These are phyloP conservation scores for Ceriops tagal DNA, from an alignment of 345 rosid species.

Conservation along the genomic window DNA sequence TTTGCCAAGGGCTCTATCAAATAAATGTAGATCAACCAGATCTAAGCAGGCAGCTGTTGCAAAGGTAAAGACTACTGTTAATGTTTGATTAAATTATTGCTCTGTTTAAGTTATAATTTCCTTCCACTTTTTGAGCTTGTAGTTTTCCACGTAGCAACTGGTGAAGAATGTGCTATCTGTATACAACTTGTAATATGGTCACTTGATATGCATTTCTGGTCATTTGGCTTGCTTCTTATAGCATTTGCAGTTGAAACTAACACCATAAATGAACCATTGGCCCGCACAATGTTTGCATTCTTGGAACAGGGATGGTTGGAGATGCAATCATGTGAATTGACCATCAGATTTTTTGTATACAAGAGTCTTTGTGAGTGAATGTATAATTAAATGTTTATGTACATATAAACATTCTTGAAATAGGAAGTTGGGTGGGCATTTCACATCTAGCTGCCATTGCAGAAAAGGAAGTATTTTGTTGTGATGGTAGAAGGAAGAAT, in stretches of 20 bases:
- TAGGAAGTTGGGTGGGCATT: too few species aligned
- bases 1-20: slow-evolving; percentile 57
- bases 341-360: too few species aligned
- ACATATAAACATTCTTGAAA: too few species aligned
- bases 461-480: too few species aligned
- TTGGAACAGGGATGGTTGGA: too few species aligned
- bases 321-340: too few species aligned
- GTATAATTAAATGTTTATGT: too few species aligned
- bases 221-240: not conserved
- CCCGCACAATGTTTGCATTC: too few species aligned
- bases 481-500: too few species aligned
- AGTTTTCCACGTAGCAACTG: not conserved
- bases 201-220: slow-evolving; percentile 1
- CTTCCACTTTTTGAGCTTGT: slow-evolving; percentile 5
- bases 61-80: slow-evolving; percentile 45
- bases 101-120: not conserved
- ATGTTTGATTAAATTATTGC: not conserved
- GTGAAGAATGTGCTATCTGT: not conserved
- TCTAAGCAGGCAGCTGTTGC: slow-evolving; percentile 82
- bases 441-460: too few species aligned
- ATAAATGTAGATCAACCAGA: slow-evolving; percentile 70
- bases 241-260: not conserved
- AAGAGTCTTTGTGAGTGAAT: too few species aligned
- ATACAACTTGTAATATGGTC: not conserved
- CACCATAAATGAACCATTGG: too few species aligned